Conservation (phyloP, 768 basidiomycete species). For the Suillus cothurnatus region DNA sequence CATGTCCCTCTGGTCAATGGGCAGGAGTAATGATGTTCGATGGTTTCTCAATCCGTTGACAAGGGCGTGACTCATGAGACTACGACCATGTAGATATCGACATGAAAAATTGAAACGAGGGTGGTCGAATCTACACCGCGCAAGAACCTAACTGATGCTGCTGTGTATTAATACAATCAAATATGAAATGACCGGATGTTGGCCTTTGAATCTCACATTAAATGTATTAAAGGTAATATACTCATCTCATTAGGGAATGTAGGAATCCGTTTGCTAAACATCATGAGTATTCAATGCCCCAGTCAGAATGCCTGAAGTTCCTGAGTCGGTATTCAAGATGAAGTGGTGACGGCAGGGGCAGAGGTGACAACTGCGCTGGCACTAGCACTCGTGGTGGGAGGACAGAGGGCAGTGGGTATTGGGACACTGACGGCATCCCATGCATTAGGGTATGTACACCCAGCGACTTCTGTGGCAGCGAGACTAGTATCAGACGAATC, state of each 20-base stretch:
- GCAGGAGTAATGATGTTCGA: no score
- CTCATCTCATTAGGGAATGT: background rate
- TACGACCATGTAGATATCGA: background rate
- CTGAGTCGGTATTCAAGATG: background rate
- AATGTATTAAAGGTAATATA: background rate
- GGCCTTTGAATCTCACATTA: background rate
- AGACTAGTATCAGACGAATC: conserved; percentile 50
- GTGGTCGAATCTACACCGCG: background rate
- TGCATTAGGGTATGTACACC: conserved; percentile 65
- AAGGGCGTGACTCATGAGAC: no score
- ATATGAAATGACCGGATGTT: background rate
- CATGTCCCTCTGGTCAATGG: no score
- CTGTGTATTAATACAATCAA: background rate
- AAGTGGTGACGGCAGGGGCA: conserved; percentile 6
- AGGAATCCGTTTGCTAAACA: no score
- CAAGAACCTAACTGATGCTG: background rate
- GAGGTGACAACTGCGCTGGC: conserved; percentile 4
- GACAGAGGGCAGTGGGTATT: conserved; percentile 51
- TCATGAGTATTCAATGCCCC: background rate
- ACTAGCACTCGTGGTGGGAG: conserved; percentile 11
- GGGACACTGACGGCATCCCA: conserved; percentile 59
- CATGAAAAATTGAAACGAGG: background rate
- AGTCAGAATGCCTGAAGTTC: background rate
- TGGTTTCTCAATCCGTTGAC: no score
- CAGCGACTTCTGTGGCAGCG: conserved; percentile 60